Conservation (phyloP, 164 flowering plant species). For the Magnolia sinica region DNA sequence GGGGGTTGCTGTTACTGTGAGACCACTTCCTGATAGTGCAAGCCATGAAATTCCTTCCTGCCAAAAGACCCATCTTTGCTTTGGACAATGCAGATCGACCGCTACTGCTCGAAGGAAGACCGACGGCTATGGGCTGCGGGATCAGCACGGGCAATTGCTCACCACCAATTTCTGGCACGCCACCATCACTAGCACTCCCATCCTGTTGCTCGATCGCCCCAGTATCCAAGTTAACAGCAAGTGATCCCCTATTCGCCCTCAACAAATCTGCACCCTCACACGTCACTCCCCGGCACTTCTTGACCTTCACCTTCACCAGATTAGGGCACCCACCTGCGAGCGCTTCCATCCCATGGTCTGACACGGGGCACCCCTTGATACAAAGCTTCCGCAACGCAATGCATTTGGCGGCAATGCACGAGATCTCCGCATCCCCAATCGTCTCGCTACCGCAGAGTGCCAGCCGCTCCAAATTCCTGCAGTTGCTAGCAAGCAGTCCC, state of each 20-base stretch:
- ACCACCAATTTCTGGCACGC: constrained; percentile 32
- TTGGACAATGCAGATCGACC: constrained; percentile 46
- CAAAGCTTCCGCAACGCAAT: constrained; percentile 76
- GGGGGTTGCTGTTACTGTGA: constrained; percentile 15
- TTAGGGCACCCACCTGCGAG: constrained; percentile 86
- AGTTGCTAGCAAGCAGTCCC: constrained; percentile 56
- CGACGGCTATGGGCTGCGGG: constrained; percentile 12
- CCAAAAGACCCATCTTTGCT: constrained; percentile 48
- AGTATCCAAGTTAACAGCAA: constrained; percentile 63
- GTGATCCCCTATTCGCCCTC: constrained; percentile 43
- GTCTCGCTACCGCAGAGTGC: constrained; percentile 86
- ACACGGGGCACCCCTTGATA: constrained; percentile 82
- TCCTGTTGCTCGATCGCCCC: constrained; percentile 44
- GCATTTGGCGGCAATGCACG: constrained; percentile 73
- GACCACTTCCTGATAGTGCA: constrained; percentile 67
- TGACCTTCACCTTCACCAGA: constrained; percentile 91
- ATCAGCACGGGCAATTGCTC: constrained; percentile 30
- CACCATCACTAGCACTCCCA: constrained; percentile 53
- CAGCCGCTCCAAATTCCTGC: constrained; percentile 65
- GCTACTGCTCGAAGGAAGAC: constrained; percentile 36
- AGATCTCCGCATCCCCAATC: constrained; percentile 73
- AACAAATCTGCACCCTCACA: constrained; percentile 60
- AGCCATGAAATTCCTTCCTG: constrained; percentile 55
- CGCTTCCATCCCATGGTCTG: constrained; percentile 70
- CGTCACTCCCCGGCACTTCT: constrained; percentile 80